Percentiles rank a stretch among this genome's conserved stretches.
These are phyloP conservation scores for Fusarium sp. DNA, from an alignment of 2,329 filamentous ascomycete species.

Conservation along the genomic window DNA sequence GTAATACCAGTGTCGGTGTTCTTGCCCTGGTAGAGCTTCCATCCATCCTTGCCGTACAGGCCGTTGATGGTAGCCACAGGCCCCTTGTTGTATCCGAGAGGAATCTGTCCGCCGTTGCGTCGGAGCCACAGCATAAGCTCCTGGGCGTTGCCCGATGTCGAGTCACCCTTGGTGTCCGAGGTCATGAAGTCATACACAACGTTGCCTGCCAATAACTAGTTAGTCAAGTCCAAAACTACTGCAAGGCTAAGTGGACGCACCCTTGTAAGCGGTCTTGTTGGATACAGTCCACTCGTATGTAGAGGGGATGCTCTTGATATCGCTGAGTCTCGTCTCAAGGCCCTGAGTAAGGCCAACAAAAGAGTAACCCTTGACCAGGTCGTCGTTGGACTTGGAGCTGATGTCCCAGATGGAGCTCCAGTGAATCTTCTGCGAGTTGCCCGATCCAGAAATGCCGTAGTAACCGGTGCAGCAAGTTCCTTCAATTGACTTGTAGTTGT, in stretches of 20 bases:
- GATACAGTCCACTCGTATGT: conserved; percentile 17
- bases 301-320: conserved; percentile 26
- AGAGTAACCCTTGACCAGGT: conserved; percentile 33
- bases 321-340: conserved; percentile 21
- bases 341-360: conserved; percentile 32
- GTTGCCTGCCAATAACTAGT: conserved; percentile 5
- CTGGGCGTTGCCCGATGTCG: conserved; percentile 15
- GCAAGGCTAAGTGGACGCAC: not conserved
- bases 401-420: conserved; percentile 37
- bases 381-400: not conserved
- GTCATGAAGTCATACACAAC: conserved; percentile 40
- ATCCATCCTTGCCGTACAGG: conserved; percentile 31
- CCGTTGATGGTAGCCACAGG: conserved; percentile 29
- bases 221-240: not conserved
- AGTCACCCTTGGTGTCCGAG: conserved; percentile 31
- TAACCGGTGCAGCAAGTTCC: conserved; percentile 31
- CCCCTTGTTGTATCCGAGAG: conserved; percentile 28
- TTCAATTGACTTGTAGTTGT: conserved; percentile 30
- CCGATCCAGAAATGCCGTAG: conserved; percentile 20
- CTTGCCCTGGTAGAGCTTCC: conserved; percentile 34
- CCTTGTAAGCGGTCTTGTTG: conserved; percentile 33
- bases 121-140: conserved; percentile 38
- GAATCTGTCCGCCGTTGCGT: conserved; percentile 28
- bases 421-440: conserved; percentile 1
- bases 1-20: conserved; percentile 34